A percentile compares a stretch with the other conserved stretches of the same genome.
phyloP scores from a whole-genome alignment of 768 basidiomycete species.

The Lentinula aciculospora region DNA sequence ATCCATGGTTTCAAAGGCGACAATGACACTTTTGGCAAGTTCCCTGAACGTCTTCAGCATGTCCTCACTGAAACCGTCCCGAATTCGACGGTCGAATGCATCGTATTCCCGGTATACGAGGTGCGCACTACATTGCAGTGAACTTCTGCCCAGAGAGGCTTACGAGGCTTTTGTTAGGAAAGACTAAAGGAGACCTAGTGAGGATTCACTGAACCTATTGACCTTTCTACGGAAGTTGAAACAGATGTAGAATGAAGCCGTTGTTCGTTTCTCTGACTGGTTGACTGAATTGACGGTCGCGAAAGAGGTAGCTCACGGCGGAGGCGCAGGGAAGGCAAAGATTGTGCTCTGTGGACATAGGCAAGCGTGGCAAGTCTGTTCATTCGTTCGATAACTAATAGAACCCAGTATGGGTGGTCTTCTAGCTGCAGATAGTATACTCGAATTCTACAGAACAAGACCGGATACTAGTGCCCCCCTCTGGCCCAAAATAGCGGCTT shows the following conservation, averaged over 20 bases:
- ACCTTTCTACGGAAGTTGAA: slow-evolving; percentile 7
- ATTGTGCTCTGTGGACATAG: slow-evolving; percentile 90
- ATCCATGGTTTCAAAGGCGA: slow-evolving; percentile 69
- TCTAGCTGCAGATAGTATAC: slow-evolving; percentile 76
- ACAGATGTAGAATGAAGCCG: slow-evolving; percentile 60
- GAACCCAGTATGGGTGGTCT: slow-evolving; percentile 77
- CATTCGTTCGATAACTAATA: neutral
- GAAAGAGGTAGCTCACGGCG: slow-evolving; percentile 69
- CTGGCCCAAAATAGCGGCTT: slow-evolving; percentile 87
- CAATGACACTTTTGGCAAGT: slow-evolving; percentile 69
- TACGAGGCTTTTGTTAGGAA: neutral
- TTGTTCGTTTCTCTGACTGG: slow-evolving; percentile 88
- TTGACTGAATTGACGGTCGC: slow-evolving; percentile 84
- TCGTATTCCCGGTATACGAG: slow-evolving; percentile 90
- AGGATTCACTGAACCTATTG: slow-evolving; percentile 19
- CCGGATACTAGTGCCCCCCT: slow-evolving; percentile 61
- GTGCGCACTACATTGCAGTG: slow-evolving; percentile 34
- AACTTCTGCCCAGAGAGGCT: neutral
- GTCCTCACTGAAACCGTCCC: slow-evolving; percentile 61
- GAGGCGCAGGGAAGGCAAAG: slow-evolving; percentile 74
- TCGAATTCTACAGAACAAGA: slow-evolving; percentile 64
- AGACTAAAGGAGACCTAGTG: slow-evolving; percentile 92
- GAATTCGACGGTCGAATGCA: slow-evolving; percentile 56
- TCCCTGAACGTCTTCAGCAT: slow-evolving; percentile 77
- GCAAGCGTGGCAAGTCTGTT: slow-evolving; percentile 27